Evolutionary conservation across 257 asterid genomes (phyloP).

Genomic region (Primulina huaijiensis): DNA sequence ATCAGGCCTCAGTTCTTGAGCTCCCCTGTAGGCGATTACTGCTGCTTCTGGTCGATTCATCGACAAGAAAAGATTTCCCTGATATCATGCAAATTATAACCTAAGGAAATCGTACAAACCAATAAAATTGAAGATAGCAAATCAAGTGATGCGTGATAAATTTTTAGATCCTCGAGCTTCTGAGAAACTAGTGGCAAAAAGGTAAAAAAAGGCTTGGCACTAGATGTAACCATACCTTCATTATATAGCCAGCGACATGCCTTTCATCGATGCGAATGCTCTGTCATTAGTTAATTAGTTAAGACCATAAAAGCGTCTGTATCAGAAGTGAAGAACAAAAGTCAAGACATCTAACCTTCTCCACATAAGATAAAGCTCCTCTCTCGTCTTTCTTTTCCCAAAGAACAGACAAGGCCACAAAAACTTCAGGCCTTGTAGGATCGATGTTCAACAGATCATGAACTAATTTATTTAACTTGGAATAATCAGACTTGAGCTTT

Average conservation of each 20-base stretch:
- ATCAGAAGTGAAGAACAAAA: constrained; percentile 19
- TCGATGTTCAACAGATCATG: constrained; percentile 80
- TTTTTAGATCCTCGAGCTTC: not conserved
- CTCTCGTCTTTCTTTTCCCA: constrained; percentile 95
- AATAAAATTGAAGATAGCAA: constrained; percentile 9
- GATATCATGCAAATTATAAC: constrained; percentile 25
- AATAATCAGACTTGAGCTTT: constrained; percentile 69
- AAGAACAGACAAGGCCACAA: constrained; percentile 85
- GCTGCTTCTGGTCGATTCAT: constrained; percentile 93
- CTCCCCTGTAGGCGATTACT: constrained; percentile 71
- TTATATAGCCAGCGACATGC: constrained; percentile 80
- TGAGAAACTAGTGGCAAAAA: constrained; percentile 1
- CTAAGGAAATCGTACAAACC: not conserved
- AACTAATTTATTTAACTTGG: constrained; percentile 78
- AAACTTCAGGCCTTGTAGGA: constrained; percentile 89
- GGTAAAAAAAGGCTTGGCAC: constrained; percentile 15
- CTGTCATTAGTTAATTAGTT: constrained; percentile 42
- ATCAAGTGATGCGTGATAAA: constrained; percentile 1
- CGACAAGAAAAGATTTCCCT: constrained; percentile 88
- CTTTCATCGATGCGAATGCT: constrained; percentile 90
- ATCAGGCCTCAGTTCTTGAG: constrained; percentile 96
- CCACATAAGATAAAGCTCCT: constrained; percentile 80
- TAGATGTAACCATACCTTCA: constrained; percentile 61
- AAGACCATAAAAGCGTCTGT: constrained; percentile 23
- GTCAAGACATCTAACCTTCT: constrained; percentile 56